Evolutionary conservation across 108 stramenopile genomes (phyloP), one percentile per base, ranked within the genome.

Genomic region (Cyclostephanos tholiformis): DNA sequence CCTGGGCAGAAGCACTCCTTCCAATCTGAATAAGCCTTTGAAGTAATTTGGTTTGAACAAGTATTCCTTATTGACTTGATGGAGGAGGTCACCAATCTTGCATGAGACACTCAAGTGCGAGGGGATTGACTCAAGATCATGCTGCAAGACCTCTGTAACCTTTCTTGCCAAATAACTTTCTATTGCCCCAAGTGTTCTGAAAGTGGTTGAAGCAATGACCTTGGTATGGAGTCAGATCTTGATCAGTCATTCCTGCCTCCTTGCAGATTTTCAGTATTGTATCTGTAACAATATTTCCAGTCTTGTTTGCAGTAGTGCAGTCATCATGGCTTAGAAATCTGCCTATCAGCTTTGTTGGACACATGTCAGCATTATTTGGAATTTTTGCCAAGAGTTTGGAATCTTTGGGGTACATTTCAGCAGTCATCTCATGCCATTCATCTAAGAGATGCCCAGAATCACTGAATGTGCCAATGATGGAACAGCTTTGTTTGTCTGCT

Each of bases 51-150:
- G 27, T 29, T 25, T 57, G 29, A 57, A 13, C 27, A 14, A 8
- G n/a, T 22, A 57, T 12, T 72, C 71, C 43, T 72, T 72, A 62
- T 72, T 41, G 16, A 48, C 62, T 53, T 63, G 63, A n/a, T 38
- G 46, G 19, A 72, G 62, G 16, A 72, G 32, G 11, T 63, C 71
- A 20, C 30, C 23, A 14, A 72, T 6, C 2, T 46, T 19, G 23
- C 46, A 49, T 2, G 62, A n/a, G 8, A 72, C 71, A 19, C 71
- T 41, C 25, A 72, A 27, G 36, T 52, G 61, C 22, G 53, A 52
- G 14, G 62, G n/a, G 41, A 41, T 41, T 41, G 12, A 41, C 41
- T 41, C 41, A 12, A 41, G 41, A 41, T 41, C 41, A 41, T 10
- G 41, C 41, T 41, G 9, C 12, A 41, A 1, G 12, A 12, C 9